Conservation (phyloP, 2,329 filamentous ascomycete species). For the Sporothrix curviconia region DNA sequence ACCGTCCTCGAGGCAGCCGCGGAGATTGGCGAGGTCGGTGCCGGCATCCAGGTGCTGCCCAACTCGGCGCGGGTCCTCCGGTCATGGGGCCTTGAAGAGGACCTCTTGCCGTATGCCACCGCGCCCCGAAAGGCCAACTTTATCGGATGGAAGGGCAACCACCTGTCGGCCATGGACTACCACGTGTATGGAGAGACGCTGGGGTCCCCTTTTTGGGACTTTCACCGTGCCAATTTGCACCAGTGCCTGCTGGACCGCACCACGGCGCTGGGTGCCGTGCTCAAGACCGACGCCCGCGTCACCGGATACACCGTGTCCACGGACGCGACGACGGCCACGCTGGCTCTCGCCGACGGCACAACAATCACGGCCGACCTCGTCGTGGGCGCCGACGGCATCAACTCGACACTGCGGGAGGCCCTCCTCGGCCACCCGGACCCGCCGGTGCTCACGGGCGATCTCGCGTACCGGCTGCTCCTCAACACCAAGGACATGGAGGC, state of each 20-base stretch:
- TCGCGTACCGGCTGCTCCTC: conserved; percentile 29
- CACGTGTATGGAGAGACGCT: too few species aligned
- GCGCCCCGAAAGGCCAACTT: background rate
- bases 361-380: conserved; percentile 18
- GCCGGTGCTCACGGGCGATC: conserved; percentile 26
- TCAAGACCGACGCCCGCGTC: background rate
- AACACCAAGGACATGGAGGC: conserved; percentile 21
- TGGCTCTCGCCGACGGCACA: conserved; percentile 19
- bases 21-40: conserved; percentile 1
- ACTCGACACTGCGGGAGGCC: conserved; percentile 22
- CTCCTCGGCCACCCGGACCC: conserved; percentile 19
- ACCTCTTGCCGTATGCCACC: background rate
- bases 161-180: background rate
- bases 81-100: conserved; percentile 20
- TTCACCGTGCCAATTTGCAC: conserved; percentile 31
- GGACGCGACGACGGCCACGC: conserved; percentile 7
- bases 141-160: background rate
- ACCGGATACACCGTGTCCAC: background rate
- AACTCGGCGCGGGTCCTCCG: conserved; percentile 26
- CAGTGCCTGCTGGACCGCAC: conserved; percentile 23
- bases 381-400: conserved; percentile 24
- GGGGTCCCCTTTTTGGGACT: conserved; percentile 29
- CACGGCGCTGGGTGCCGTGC: conserved; percentile 20
- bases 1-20: too few species aligned
- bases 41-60: conserved; percentile 22